Evolutionary conservation across 2,329 filamentous ascomycete genomes (phyloP).

Genomic region (Trichoderma oligosporum): DNA sequence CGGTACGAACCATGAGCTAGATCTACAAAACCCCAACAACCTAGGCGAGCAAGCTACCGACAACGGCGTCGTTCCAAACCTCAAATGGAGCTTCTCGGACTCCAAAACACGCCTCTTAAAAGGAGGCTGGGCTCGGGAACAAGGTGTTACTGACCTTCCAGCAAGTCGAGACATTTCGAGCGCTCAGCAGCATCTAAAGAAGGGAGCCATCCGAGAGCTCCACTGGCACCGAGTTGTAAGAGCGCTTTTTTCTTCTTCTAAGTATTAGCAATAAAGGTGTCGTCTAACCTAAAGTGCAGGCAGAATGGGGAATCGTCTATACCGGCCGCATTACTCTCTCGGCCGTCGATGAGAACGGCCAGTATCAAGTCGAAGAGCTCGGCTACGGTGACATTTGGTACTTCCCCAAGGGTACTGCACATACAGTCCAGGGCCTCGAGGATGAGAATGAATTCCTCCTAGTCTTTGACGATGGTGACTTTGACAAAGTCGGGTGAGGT

Average conservation of each 20-base stretch:
- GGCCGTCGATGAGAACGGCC: constrained; percentile 59
- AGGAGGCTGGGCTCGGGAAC: constrained; percentile 64
- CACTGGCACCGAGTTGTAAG: constrained; percentile 65
- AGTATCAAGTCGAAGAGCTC: constrained; percentile 52
- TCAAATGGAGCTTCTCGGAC: constrained; percentile 68
- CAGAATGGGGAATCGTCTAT: constrained; percentile 65
- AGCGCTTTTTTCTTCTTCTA: constrained; percentile 22
- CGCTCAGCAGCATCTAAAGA: constrained; percentile 64
- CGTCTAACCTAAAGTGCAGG: constrained; percentile 37
- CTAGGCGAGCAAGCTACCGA: constrained; percentile 60
- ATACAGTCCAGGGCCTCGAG: constrained; percentile 60
- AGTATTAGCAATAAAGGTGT: no score
- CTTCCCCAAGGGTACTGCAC: constrained; percentile 62
- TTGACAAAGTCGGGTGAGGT: constrained; percentile 56
- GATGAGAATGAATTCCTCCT: constrained; percentile 66
- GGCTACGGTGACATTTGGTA: constrained; percentile 65
- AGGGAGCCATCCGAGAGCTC: constrained; percentile 62
- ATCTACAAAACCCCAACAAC: constrained; percentile 61
- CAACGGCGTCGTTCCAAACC: constrained; percentile 59
- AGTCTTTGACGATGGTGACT: constrained; percentile 63
- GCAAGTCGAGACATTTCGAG: constrained; percentile 62
- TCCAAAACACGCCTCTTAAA: constrained; percentile 59
- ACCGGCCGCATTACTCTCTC: constrained; percentile 54
- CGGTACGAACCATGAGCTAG: constrained; percentile 59
- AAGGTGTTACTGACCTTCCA: constrained; percentile 64